Conservation (phyloP, 495 filamentous ascomycete genomes). For the Pseudomonodictys pantanalensis region DNA sequence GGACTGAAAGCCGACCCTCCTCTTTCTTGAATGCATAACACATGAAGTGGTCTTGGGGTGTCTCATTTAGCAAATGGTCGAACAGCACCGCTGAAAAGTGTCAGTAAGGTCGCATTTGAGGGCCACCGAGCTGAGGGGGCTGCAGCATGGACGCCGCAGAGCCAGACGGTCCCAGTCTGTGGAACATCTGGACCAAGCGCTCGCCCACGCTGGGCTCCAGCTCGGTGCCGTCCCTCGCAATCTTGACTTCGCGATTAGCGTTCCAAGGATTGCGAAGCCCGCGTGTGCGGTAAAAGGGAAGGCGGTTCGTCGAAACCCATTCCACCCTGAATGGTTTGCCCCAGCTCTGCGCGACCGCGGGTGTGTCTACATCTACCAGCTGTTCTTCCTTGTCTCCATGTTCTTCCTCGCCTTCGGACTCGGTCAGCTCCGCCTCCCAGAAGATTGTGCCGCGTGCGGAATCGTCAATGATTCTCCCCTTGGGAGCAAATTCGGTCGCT, state of each 20-base stretch:
- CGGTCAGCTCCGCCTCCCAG: constrained; percentile 75
- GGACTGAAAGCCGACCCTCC: not conserved
- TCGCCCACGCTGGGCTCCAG: constrained; percentile 80
- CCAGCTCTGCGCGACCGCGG: constrained; percentile 59
- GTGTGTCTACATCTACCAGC: constrained; percentile 41
- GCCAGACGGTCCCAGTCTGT: constrained; percentile 42
- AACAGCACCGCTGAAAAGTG: not conserved
- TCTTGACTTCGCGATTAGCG: constrained; percentile 92
- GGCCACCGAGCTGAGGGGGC: constrained; percentile 5
- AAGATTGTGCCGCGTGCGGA: constrained; percentile 91
- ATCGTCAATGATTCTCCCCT: constrained; percentile 89
- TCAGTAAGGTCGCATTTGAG: constrained; percentile 20
- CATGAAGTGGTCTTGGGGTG: not conserved
- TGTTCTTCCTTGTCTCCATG: constrained; percentile 38
- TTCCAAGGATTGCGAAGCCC: constrained; percentile 97
- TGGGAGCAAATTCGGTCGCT: constrained; percentile 76
- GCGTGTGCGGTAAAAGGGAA: constrained; percentile 88
- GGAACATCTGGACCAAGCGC: constrained; percentile 75
- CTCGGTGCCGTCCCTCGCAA: constrained; percentile 93
- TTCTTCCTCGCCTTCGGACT: constrained; percentile 40
- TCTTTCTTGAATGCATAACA: not conserved
- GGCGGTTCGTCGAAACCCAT: constrained; percentile 81
- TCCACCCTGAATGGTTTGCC: constrained; percentile 91
- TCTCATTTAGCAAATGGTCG: not conserved
- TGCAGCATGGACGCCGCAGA: constrained; percentile 17